Conservation (phyloP, 1,139 yeast genomes). For the Hyphopichia pseudoburtonii region DNA sequence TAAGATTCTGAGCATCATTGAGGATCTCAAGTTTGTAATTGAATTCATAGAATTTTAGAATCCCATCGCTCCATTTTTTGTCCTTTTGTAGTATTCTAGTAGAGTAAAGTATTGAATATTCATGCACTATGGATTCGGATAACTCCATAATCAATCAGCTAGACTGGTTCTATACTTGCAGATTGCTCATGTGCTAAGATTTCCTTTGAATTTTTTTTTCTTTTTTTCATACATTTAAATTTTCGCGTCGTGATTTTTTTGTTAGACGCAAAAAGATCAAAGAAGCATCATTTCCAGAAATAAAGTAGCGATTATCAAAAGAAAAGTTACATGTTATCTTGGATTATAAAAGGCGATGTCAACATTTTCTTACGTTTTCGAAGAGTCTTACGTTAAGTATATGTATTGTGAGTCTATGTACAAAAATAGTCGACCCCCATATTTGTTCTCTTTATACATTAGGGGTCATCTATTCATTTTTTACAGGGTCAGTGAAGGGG, state of each 20-base stretch:
- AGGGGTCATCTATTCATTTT: conserved; percentile 3
- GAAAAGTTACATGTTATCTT: not conserved
- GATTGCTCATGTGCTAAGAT: not conserved
- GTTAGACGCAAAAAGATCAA: too few relatives aligned
- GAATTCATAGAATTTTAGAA: conserved; percentile 44
- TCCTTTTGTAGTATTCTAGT: conserved; percentile 47
- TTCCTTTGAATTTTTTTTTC: not conserved
- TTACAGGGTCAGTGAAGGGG: conserved; percentile 51
- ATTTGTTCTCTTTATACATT: not conserved
- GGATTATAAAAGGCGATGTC: not conserved
- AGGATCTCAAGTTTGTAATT: conserved; percentile 48
- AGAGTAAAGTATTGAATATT: conserved; percentile 44
- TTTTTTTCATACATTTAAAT: too few relatives aligned
- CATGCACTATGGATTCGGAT: conserved; percentile 30
- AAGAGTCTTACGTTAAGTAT: too few relatives aligned
- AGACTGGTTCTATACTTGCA: not conserved
- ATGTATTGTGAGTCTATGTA: too few relatives aligned
- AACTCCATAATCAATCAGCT: not conserved
- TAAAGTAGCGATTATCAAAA: too few relatives aligned
- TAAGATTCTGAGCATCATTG: conserved; percentile 35
- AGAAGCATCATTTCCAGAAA: too few relatives aligned
- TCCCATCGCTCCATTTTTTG: conserved; percentile 59
- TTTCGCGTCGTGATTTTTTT: too few relatives aligned
- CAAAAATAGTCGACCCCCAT: not conserved
- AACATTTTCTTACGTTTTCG: too few relatives aligned